A percentile compares a stretch with the other conserved stretches of the same genome.
phyloP scores from a whole-genome alignment of 441 rosid genomes.

The Corymbia calophylla region DNA sequence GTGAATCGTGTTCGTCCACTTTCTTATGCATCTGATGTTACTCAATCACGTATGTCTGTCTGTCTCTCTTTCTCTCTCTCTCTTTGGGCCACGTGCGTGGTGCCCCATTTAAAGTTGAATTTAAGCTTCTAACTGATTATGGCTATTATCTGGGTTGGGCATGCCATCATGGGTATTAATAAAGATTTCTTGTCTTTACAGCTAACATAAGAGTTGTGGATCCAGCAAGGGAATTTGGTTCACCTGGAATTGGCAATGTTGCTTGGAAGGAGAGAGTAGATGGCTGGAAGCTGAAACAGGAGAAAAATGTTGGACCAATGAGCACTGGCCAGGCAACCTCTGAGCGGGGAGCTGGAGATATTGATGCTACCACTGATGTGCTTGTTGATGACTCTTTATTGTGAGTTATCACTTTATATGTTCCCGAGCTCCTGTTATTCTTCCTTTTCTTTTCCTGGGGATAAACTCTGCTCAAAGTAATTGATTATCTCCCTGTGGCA shows the following conservation, averaged over 20 bases:
- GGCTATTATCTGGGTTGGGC: background rate
- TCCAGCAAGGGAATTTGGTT: constrained; percentile 11
- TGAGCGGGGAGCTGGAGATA: constrained; percentile 14
- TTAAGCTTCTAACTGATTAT: background rate
- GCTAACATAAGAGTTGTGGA: constrained; percentile 5
- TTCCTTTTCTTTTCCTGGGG: background rate
- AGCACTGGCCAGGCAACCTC: constrained; percentile 13
- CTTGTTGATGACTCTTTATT: constrained; percentile 10
- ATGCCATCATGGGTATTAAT: background rate
- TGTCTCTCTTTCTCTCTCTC: background rate
- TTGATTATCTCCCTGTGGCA: background rate
- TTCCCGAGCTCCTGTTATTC: background rate
- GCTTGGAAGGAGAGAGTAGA: constrained; percentile 18
- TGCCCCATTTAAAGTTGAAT: background rate
- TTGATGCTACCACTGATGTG: constrained; percentile 15
- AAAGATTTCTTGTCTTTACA: background rate
- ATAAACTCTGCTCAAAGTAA: background rate
- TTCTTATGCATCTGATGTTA: constrained; percentile 9
- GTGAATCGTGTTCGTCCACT: constrained; percentile 1
- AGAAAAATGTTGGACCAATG: constrained; percentile 8
- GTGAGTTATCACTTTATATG: background rate
- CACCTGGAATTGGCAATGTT: constrained; percentile 11
- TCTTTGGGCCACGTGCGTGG: background rate
- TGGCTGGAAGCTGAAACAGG: constrained; percentile 17
- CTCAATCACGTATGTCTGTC: constrained; percentile 2